Evolutionary conservation across 805 yeast genomes (phyloP).

Genomic region (Monosporozyma servazzii): DNA sequence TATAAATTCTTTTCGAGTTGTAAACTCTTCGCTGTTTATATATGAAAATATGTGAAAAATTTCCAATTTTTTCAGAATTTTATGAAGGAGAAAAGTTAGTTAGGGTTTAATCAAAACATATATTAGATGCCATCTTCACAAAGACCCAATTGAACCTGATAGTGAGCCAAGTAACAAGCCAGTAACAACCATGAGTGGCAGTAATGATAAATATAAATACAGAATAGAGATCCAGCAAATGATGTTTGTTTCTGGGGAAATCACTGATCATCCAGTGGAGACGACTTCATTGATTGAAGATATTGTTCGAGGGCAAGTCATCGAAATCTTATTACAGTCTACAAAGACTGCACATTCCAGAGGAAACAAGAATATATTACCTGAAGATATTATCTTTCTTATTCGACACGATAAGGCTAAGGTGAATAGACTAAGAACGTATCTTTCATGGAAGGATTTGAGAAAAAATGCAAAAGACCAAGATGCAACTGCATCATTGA

Average conservation of each 20-base stretch:
- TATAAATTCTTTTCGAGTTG: not conserved
- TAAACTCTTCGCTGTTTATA: not conserved
- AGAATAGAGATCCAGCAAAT: slow-evolving; percentile 92
- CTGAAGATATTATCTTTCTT: slow-evolving; percentile 88
- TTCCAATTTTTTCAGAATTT: not conserved
- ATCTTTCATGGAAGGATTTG: slow-evolving; percentile 93
- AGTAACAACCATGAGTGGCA: slow-evolving; percentile 5
- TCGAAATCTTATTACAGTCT: slow-evolving; percentile 71
- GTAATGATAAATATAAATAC: slow-evolving; percentile 54
- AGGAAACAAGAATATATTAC: slow-evolving; percentile 75
- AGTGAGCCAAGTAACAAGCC: not conserved
- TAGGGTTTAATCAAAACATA: not conserved
- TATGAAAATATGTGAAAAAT: not conserved
- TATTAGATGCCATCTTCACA: not conserved
- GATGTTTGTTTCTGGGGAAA: slow-evolving; percentile 98
- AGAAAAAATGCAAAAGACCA: slow-evolving; percentile 71
- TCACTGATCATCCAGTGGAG: slow-evolving; percentile 87
- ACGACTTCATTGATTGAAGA: slow-evolving; percentile 92
- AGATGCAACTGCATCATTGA: slow-evolving; percentile 47
- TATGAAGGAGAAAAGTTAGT: not conserved
- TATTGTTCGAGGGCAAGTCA: slow-evolving; percentile 88
- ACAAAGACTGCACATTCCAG: slow-evolving; percentile 67
- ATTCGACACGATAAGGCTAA: slow-evolving; percentile 92
- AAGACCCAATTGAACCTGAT: no score
- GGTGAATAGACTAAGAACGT: slow-evolving; percentile 82